These are phyloP conservation scores for Bauhinia variegata DNA, from an alignment of 306 rosid species.

Conservation along the genomic window DNA sequence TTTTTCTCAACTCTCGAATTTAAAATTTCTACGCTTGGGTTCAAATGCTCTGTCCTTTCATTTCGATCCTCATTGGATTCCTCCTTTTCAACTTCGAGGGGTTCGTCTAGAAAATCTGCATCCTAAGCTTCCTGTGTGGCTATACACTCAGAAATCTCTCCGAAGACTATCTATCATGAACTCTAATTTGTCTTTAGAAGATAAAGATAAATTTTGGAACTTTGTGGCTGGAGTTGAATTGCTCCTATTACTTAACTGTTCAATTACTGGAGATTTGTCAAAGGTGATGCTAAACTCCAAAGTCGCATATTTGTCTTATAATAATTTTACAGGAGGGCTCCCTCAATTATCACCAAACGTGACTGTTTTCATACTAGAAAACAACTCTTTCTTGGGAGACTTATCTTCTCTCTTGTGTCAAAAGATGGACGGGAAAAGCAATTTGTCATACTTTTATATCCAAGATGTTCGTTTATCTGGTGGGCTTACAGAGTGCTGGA, in stretches of 20 bases:
- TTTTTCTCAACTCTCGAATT: constrained; percentile 10
- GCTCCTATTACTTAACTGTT: constrained; percentile 6
- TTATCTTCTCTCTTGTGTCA: constrained; percentile 7
- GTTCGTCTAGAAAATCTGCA: not conserved
- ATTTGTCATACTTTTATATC: constrained; percentile 4
- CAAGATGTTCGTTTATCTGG: constrained; percentile 22
- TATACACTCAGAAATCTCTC: constrained; percentile 13
- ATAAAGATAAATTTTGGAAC: constrained; percentile 26
- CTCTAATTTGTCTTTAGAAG: constrained; percentile 2
- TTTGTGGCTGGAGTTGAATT: not conserved
- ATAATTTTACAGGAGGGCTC: not conserved
- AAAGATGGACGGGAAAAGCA: not conserved
- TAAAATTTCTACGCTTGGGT: not conserved
- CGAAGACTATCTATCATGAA: not conserved
- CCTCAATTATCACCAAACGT: constrained; percentile 30
- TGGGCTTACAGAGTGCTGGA: constrained; percentile 1
- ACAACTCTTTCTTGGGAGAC: constrained; percentile 29
- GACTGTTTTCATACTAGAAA: not conserved
- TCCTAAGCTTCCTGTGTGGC: constrained; percentile 37
- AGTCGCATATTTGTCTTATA: not conserved
- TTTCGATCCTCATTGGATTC: constrained; percentile 22
- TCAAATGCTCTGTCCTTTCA: constrained; percentile 5
- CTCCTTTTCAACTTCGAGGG: constrained; percentile 11
- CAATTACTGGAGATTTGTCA: constrained; percentile 6
- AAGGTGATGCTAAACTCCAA: not conserved